These are phyloP conservation scores for Tetraselmis chui DNA, from an alignment of 139 green algal genomes.

Conservation along the genomic window DNA sequence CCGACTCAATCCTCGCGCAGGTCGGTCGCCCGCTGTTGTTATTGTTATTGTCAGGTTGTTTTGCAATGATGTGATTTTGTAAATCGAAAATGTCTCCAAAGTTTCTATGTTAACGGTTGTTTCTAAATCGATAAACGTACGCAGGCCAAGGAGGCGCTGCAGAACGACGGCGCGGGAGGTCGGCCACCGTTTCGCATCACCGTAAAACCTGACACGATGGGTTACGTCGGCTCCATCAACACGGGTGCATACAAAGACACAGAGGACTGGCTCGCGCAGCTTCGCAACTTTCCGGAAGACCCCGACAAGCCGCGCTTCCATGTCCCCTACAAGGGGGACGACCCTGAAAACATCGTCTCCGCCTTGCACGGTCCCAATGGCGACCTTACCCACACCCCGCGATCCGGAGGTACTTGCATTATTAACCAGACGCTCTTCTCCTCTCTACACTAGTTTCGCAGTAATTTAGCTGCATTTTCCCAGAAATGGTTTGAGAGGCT, in stretches of 20 bases:
- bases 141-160: neutral
- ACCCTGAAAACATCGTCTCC: neutral
- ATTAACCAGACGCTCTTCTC: too few species aligned
- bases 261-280: neutral
- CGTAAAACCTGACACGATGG: neutral
- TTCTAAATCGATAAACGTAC: too few species aligned
- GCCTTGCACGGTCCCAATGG: neutral
- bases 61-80: slow-evolving; percentile 59
- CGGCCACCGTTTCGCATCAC: neutral
- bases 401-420: neutral
- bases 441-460: too few species aligned
- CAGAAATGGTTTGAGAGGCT: too few species aligned
- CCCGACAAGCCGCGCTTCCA: neutral
- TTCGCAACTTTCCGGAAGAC: neutral
- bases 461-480: too few species aligned
- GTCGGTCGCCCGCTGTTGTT: slow-evolving; percentile 4
- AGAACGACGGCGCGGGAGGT: neutral
- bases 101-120: too few species aligned
- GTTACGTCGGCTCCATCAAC: neutral
- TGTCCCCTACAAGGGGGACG: neutral
- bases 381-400: neutral
- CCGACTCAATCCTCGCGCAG: neutral
- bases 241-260: neutral
- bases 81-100: too few species aligned
- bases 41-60: slow-evolving; percentile 49